Base-by-base conservation (phyloP, 2,329 filamentous ascomycete genomes). In the Alternaria rosae region DNA sequence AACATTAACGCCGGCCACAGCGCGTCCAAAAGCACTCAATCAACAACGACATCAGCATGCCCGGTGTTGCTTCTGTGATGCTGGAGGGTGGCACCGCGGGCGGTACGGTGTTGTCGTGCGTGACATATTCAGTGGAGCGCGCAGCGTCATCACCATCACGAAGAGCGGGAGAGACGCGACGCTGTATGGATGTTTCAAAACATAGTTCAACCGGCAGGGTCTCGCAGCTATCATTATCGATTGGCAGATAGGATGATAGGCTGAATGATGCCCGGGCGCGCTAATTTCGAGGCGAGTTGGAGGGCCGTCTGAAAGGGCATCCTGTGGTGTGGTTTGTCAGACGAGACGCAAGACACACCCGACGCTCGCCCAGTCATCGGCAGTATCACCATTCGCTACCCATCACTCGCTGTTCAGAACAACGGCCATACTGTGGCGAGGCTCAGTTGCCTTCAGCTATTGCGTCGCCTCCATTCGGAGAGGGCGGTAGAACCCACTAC, bases 191-290 rank as follows among this genome's bases (percentile, higher is more conserved):
- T 66, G 74, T 78, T 78, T 78, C 69, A 69, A 76, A 78, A 78
- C 75, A 69, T 66, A 69, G 65, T 64, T 62, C 59, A 72, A 63
- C 65, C 47, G 45, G 21, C 74, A 74, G 73, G 73, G 71, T 66
- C 68, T 44, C 72, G 62, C 68, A 75, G 73, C 53, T 78, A 78
- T 76, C 76, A 73, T 69, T 57, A 78, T 78, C 76, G 76, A 78
- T 78, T 78, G 76, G 76, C 70, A 70, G 59, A 61, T 61, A 61
- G 47, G 71, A 52, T 56, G 76, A 73, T 77, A 76, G 74, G 74
- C 74, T 75, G 70, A 70, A 62, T 60, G 54, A 60, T 62, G 17
- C 64, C 65, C 59, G 58, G 70, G 59, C 57, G 70, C 71, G 61
- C 61, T 71, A 69, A 70, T 68, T 61, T 57, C 52, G 59, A 58